Evolutionary conservation across 2,329 filamentous ascomycete genomes (phyloP).

Genomic region (Aspergillus eucalypticola): DNA sequence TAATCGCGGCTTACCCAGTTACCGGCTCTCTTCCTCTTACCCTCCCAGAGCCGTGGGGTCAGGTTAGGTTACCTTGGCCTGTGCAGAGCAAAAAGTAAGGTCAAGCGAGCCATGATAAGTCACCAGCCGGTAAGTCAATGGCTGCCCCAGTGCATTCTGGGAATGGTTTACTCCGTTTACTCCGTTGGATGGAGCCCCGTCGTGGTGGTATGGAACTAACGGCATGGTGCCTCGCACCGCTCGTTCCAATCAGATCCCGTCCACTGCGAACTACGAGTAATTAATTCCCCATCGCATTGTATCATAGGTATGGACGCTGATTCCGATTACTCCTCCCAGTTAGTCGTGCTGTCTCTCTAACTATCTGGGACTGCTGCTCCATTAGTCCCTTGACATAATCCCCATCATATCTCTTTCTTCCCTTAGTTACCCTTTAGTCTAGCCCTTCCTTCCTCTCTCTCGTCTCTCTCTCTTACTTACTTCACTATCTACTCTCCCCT

Average conservation of each 20-base stretch:
- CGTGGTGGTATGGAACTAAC: slow-evolving; percentile 6
- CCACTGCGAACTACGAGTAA: background rate
- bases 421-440: background rate
- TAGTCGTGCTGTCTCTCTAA: background rate
- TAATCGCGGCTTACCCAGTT: slow-evolving; percentile 16
- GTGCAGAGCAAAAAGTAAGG: slow-evolving; percentile 3
- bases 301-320: slow-evolving; percentile 12
- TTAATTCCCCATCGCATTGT: slow-evolving; percentile 5
- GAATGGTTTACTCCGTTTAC: background rate
- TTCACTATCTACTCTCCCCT: slow-evolving; percentile 6
- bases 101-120: background rate
- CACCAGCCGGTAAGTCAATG: background rate
- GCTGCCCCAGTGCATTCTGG: background rate
- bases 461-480: slow-evolving; percentile 8
- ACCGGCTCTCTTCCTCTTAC: background rate
- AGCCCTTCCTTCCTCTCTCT: slow-evolving; percentile 6
- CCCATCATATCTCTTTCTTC: too few relatives aligned
- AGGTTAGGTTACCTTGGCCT: background rate
- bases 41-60: slow-evolving; percentile 4
- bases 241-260: background rate
- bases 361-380: background rate
- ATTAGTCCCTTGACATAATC: too few relatives aligned
- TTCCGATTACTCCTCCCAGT: slow-evolving; percentile 9
- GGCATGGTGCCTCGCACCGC: slow-evolving; percentile 3
- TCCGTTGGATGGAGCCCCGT: background rate